Base-by-base conservation (phyloP, 208 protist genomes). In the Paratrypanosoma confusum region DNA sequence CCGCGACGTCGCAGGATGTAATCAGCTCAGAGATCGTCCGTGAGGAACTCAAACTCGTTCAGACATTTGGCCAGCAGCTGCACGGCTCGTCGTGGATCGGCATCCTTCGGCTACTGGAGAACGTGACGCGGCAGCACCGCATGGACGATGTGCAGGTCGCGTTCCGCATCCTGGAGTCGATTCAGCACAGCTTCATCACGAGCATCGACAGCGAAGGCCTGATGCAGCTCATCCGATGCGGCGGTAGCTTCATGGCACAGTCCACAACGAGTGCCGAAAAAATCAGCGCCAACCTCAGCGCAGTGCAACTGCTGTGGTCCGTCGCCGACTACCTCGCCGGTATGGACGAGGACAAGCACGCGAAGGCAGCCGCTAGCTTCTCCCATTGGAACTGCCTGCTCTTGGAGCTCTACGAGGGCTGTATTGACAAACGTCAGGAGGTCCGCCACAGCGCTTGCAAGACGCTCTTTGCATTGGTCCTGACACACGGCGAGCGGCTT, bases 241-340 rank as follows among this genome's bases (percentile, higher is more conserved):
- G 50, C 25, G 76, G 72, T 17, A 54, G 70, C 21, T 84, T 90
- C 44, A 63, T 74, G 26, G 48, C 42, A 14, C 60, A 76, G 34
- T 47, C 45, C 39, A 32, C 63, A 13, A 58, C 50, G 13, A 32
- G 39, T n/a, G 65, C 43, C 2, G 39, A 42, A 14, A 61, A 79
- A 38, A 50, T 87, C 43, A 70, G 79, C 47, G 69, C 82, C 23
- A 87, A 93, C 39, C 58, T 93, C 7, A 93, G 71, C 36, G 75
- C 83, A 3, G 71, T 87, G 43, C 83, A 93, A 54, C 49, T 89
- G 25, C 49, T 89, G 27, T 93, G 83, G 80, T 84, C 83, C 24
- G 65, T 81, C 13, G 78, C 73, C 0, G 83, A 93, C 46, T 85
- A 75, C 50, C 45, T 84, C 26, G 75, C 66, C 16, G 38, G 67